These are phyloP conservation scores for Erythrophleum ivorense DNA, from an alignment of 331 rosid genomes.

Conservation along the genomic window DNA sequence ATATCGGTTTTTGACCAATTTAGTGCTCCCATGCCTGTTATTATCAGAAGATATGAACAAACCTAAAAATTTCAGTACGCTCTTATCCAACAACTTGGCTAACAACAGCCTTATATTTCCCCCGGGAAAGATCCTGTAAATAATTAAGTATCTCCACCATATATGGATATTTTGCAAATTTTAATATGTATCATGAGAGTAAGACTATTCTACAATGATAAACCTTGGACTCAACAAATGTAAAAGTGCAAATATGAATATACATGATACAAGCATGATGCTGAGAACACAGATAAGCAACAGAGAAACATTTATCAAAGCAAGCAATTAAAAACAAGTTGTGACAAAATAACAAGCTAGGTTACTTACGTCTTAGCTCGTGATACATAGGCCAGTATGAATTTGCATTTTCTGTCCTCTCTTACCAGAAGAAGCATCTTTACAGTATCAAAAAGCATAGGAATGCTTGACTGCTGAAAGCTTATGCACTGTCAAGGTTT, in stretches of 20 bases:
- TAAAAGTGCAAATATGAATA: conserved; percentile 6
- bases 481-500: conserved; percentile 76
- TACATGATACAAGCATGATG: conserved; percentile 17
- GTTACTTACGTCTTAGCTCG: conserved; percentile 72
- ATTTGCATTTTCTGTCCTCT: conserved; percentile 69
- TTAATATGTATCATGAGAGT: not conserved
- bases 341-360: conserved; percentile 31
- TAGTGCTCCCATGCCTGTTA: not conserved
- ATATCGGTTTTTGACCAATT: not conserved
- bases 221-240: conserved; percentile 25
- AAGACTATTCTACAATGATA: conserved; percentile 14
- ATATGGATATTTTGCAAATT: not conserved
- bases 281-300: not conserved
- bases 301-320: conserved; percentile 23
- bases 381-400: conserved; percentile 91
- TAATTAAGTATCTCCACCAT: not conserved
- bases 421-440: conserved; percentile 67
- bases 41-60: not conserved
- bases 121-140: not conserved
- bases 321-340: conserved; percentile 13
- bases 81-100: not conserved
- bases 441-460: conserved; percentile 74
- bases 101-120: not conserved
- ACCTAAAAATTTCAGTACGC: not conserved
- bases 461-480: conserved; percentile 88